Conservation (phyloP, 192 early-diverging fungal species). For the Entomortierella chlamydospora region DNA sequence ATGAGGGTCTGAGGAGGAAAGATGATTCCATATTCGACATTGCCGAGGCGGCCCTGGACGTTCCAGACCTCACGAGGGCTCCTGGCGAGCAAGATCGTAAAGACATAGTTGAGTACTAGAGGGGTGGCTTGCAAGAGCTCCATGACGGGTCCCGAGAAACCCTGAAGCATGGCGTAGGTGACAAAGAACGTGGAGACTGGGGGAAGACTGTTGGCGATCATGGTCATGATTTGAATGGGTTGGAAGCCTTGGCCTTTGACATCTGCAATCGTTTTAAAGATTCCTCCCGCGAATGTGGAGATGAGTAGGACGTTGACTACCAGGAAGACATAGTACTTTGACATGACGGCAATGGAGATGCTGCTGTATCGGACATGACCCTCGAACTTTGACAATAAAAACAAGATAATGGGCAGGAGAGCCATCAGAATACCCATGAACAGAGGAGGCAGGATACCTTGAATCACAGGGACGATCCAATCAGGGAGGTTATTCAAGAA, state of each 20-base stretch:
- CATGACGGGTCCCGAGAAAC: conserved; percentile 70
- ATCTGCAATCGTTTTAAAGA: conserved; percentile 45
- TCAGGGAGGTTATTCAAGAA: conserved; percentile 51
- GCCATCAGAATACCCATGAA: conserved; percentile 79
- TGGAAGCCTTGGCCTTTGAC: conserved; percentile 10
- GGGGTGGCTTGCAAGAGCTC: conserved; percentile 77
- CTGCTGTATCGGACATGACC: conserved; percentile 29
- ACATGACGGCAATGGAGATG: conserved; percentile 29
- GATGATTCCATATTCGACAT: conserved; percentile 52
- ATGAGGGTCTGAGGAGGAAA: conserved; percentile 77
- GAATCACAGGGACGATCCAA: conserved; percentile 57
- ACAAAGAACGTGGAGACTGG: conserved; percentile 84
- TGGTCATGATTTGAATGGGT: conserved; percentile 53
- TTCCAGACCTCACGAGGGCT: conserved; percentile 75
- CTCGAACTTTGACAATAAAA: conserved; percentile 54
- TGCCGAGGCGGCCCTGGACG: conserved; percentile 53
- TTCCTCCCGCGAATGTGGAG: conserved; percentile 75
- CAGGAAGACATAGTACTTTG: conserved; percentile 84
- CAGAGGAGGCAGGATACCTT: conserved; percentile 82
- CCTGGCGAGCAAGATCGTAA: conserved; percentile 66
- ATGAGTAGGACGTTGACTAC: conserved; percentile 86
- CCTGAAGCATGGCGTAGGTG: conserved; percentile 81
- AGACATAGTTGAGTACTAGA: conserved; percentile 71
- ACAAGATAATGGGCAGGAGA: conserved; percentile 74
- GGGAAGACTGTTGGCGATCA: conserved; percentile 73